Evolutionary conservation across 352 stramenopile species (phyloP).

Genomic region (Phytophthora vignae): DNA sequence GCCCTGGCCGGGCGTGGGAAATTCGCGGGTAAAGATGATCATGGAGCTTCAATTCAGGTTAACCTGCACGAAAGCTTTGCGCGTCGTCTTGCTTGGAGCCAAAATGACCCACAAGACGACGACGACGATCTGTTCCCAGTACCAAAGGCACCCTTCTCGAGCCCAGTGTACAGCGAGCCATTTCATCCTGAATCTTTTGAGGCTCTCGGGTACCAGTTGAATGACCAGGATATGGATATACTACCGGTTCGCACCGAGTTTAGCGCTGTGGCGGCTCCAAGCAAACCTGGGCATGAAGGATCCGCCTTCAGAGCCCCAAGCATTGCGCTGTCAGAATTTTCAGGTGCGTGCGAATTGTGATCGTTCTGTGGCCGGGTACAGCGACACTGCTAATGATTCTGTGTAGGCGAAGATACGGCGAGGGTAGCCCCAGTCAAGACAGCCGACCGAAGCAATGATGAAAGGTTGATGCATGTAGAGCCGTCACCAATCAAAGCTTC

Average conservation of each 20-base stretch:
- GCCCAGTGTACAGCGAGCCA: slow-evolving; percentile 20
- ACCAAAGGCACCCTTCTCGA: slow-evolving; percentile 24
- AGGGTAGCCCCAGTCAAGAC: not conserved
- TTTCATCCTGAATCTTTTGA: not conserved
- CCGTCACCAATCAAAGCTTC: not conserved
- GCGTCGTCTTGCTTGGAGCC: slow-evolving; percentile 25
- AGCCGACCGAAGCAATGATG: not conserved
- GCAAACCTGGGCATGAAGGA: not conserved
- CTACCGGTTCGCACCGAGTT: slow-evolving; percentile 3
- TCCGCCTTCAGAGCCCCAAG: not conserved
- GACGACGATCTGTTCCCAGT: slow-evolving; percentile 39
- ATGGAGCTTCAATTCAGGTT: slow-evolving; percentile 19
- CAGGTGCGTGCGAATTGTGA: slow-evolving; percentile 4
- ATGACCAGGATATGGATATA: slow-evolving; percentile 7
- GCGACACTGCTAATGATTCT: not conserved
- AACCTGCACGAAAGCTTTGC: slow-evolving; percentile 29
- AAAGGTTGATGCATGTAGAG: too few species aligned
- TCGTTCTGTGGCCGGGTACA: not conserved
- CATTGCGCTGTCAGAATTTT: slow-evolving; percentile 21
- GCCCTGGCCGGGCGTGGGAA: slow-evolving; percentile 16
- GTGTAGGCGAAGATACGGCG: not conserved
- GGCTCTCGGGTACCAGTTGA: not conserved
- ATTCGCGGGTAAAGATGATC: slow-evolving; percentile 2
- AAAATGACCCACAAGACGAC: slow-evolving; percentile 5
- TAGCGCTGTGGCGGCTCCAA: not conserved